Conservation (phyloP, 371 early-diverging fungal genomes). For the Dinochytrium kinnereticum region DNA sequence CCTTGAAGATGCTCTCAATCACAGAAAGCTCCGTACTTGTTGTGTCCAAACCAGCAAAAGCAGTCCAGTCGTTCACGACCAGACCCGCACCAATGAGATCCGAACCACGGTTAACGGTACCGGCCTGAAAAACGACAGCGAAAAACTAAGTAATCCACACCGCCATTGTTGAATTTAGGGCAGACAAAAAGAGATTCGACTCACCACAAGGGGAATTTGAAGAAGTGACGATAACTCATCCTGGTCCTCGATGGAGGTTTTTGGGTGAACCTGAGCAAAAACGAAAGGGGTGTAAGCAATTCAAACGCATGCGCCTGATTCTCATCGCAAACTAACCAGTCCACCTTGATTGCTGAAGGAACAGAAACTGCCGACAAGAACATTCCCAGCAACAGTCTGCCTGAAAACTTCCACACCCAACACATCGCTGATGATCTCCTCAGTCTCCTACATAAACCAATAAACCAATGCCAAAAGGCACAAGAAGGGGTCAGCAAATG, state of each 20-base stretch:
- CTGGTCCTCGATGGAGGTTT: conserved; percentile 95
- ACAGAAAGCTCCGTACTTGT: conserved; percentile 98
- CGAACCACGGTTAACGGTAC: conserved; percentile 99
- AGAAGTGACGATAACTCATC: conserved; percentile 98
- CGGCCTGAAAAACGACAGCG: no score
- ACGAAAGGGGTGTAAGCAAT: conserved; percentile 17
- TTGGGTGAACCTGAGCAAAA: conserved; percentile 82
- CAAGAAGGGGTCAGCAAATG: not conserved
- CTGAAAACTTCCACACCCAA: conserved; percentile 98
- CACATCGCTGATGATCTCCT: conserved; percentile 98
- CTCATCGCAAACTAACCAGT: conserved; percentile 76
- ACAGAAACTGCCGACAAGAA: conserved; percentile 98
- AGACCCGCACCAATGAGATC: conserved; percentile 98
- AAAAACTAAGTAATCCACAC: no score
- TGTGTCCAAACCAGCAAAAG: conserved; percentile 98
- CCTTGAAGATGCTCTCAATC: conserved; percentile 97
- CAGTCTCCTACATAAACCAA: conserved; percentile 78
- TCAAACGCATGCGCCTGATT: no score
- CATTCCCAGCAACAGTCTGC: conserved; percentile 98
- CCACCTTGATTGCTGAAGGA: conserved; percentile 99
- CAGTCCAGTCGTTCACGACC: conserved; percentile 99
- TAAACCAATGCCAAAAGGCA: not conserved
- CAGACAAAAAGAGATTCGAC: conserved; percentile 24
- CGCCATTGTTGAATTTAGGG: not conserved
- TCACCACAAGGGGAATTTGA: conserved; percentile 93